phyloP scores from a whole-genome alignment of 164 flowering plant genomes.

The Nymphaea thermarum region DNA sequence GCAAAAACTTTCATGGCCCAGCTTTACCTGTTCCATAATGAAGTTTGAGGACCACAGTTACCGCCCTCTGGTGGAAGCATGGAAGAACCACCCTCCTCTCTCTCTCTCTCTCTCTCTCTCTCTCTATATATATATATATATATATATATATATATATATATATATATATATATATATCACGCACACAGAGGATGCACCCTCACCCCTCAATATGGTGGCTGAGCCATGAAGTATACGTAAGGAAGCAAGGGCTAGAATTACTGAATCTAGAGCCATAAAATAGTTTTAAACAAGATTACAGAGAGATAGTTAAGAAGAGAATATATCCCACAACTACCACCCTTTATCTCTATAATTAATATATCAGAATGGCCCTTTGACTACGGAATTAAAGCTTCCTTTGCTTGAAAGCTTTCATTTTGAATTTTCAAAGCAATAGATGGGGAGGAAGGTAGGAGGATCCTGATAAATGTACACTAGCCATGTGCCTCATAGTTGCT shows the following conservation, averaged over 20 bases:
- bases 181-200: too few species aligned
- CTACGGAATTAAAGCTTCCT: neutral
- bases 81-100: too few species aligned
- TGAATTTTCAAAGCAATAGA: neutral
- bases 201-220: neutral
- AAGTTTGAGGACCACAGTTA: too few species aligned
- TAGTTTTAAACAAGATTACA: neutral
- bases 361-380: neutral
- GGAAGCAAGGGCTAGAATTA: neutral
- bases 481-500: neutral
- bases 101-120: too few species aligned
- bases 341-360: neutral
- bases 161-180: too few species aligned
- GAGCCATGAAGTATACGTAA: neutral
- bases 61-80: too few species aligned
- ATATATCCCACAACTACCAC: neutral
- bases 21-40: too few species aligned
- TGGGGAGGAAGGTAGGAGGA: neutral
- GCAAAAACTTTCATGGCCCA: too few species aligned
- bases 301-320: neutral
- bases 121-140: too few species aligned
- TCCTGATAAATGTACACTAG: neutral
- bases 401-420: neutral
- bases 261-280: neutral
- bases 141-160: too few species aligned